Percentiles rank a stretch among this genome's conserved stretches.
Conservation (phyloP, 257 asterid genomes). For the Jasminum sambac region DNA sequence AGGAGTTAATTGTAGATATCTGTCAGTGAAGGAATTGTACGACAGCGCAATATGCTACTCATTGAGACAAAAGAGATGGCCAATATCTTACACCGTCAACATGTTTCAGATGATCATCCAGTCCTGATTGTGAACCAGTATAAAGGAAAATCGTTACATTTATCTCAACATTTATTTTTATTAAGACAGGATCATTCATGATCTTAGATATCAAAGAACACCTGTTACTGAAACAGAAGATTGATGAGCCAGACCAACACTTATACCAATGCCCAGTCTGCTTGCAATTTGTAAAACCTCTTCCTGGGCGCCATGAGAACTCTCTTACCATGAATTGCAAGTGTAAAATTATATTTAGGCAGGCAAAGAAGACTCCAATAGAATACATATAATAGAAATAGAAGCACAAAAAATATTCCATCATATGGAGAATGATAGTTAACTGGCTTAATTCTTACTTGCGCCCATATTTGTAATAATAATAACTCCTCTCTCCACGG, state of each 20-base stretch:
- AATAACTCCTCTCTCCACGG: constrained; percentile 74
- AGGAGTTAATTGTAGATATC: constrained; percentile 3
- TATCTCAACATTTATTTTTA: constrained; percentile 18
- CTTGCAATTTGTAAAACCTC: constrained; percentile 71
- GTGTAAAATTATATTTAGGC: constrained; percentile 13
- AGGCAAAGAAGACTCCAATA: constrained; percentile 17
- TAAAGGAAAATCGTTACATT: constrained; percentile 16
- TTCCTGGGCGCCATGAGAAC: constrained; percentile 77
- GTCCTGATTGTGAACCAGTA: constrained; percentile 49
- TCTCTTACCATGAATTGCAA: constrained; percentile 46
- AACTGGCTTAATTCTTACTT: constrained; percentile 49
- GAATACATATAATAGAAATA: neutral
- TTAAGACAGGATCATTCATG: constrained; percentile 17
- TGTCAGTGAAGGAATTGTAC: constrained; percentile 11
- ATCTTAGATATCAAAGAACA: constrained; percentile 28
- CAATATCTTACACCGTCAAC: constrained; percentile 71
- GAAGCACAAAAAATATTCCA: constrained; percentile 6
- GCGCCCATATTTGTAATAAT: constrained; percentile 98
- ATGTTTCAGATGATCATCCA: constrained; percentile 48
- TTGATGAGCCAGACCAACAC: constrained; percentile 81
- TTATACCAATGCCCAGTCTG: constrained; percentile 57
- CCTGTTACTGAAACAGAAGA: constrained; percentile 62
- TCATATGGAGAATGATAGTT: constrained; percentile 10
- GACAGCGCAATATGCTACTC: constrained; percentile 23
- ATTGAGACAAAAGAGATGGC: constrained; percentile 33